Evolutionary conservation across 2,329 filamentous ascomycete genomes (phyloP), one percentile per base, ranked within the genome.

Genomic region (Blumeriella jaapii): DNA sequence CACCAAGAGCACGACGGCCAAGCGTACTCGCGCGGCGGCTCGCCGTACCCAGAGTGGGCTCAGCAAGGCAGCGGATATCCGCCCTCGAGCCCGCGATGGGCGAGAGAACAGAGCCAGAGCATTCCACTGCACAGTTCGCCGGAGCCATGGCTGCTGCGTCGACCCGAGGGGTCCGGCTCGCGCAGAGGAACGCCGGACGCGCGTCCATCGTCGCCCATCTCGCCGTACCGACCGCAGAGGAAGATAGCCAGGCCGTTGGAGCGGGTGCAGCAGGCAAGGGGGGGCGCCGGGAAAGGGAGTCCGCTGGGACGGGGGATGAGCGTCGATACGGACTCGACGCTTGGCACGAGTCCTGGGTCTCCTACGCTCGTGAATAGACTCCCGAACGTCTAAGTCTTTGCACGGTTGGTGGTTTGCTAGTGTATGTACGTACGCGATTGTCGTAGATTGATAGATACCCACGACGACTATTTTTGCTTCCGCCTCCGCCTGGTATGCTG

Each of bases 341-440:
- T 55, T 2, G 53, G 51, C 10, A 53, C 50, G 2, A 54, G 49
- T 31, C 53, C 50, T 8, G 48, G 48, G 5, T 48, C 39, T 10
- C 51, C 51, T 11, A 45, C 42, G 2, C 36, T 48, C 18, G 39
- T 44, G 2, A 34, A 41, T 28, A 34, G 40, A 33, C n/a, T 14
- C 9, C 12, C 25, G 5, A 16, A 29, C 6, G 10, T 23, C 19
- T 34, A 29, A 14, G 23, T 8, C 17, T 3, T n/a, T 19, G 16
- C 28, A 29, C 12, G 6, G 25, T 13, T 24, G 22, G 22, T 4
- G 26, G 31, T 11, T 17, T 19, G 8, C 12, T 15, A n/a, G n/a
- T n/a, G n/a, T n/a, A n/a, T n/a, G n/a, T n/a, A n/a, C n/a, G n/a
- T n/a, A n/a, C n/a, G n/a, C n/a, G n/a, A n/a, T n/a, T n/a, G n/a